A percentile compares a stretch with the other conserved stretches of the same genome.
Conservation (phyloP, 257 asterid genomes). For the Ilex asprella region DNA sequence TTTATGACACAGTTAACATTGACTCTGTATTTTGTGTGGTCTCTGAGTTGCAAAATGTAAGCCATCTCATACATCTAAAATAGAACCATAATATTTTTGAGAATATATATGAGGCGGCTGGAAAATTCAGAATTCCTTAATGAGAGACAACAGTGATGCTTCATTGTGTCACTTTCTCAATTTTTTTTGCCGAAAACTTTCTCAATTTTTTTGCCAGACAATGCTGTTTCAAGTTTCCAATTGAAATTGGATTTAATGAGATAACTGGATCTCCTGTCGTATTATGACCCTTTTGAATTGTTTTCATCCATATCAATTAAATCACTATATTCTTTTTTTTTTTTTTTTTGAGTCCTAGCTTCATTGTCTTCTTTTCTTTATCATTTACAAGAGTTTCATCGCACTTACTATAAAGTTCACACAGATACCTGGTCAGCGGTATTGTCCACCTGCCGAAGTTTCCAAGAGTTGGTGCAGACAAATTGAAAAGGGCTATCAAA, state of each 20-base stretch:
- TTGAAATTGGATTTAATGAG: too few species aligned
- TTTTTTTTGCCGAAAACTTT: too few species aligned
- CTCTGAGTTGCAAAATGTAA: conserved; percentile 55
- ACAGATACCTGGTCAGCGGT: conserved; percentile 57
- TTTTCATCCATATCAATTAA: too few species aligned
- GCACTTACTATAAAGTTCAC: not conserved
- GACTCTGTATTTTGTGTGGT: conserved; percentile 55
- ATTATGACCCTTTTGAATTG: too few species aligned
- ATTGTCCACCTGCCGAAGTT: conserved; percentile 51
- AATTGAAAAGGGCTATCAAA: conserved; percentile 34
- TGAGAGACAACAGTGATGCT: too few species aligned
- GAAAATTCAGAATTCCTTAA: not conserved
- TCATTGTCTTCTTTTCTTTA: not conserved
- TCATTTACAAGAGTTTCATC: not conserved
- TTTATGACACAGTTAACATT: conserved; percentile 48
- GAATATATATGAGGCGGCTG: not conserved
- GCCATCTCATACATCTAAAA: not conserved
- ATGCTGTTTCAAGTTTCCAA: too few species aligned
- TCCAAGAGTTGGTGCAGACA: conserved; percentile 60
- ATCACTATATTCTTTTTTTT: not conserved
- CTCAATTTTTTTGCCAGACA: too few species aligned
- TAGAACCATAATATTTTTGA: too few species aligned
- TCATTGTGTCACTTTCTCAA: too few species aligned
- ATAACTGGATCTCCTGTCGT: too few species aligned
- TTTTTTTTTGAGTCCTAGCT: not conserved